phyloP scores from a whole-genome alignment of 176 grass and related monocot genomes.

The Phoenix dactylifera region DNA sequence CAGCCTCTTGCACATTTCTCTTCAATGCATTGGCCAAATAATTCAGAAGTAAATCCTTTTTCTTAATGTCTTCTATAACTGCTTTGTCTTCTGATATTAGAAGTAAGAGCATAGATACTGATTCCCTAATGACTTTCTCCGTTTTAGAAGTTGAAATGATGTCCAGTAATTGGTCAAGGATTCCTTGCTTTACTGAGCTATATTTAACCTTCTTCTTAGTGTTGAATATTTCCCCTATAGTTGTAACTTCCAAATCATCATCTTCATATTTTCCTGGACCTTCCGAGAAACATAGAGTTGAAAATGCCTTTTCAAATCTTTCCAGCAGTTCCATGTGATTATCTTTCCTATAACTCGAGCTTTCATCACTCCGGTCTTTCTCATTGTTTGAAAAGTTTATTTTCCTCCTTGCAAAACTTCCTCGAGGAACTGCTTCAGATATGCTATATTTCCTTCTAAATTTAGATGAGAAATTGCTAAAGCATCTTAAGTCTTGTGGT shows the following conservation, averaged over 20 bases:
- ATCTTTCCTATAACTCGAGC: conserved; percentile 49
- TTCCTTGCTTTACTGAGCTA: conserved; percentile 51
- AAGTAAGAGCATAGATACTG: conserved; percentile 64
- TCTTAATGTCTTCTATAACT: conserved; percentile 85
- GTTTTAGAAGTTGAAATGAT: conserved; percentile 75
- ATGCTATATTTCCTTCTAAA: conserved; percentile 48
- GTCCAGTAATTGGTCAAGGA: conserved; percentile 73
- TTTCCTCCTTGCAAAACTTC: conserved; percentile 68
- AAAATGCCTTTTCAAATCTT: conserved; percentile 76
- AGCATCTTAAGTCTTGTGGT: conserved; percentile 62
- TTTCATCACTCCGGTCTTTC: conserved; percentile 58
- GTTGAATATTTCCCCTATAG: conserved; percentile 71
- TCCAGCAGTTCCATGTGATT: conserved; percentile 58
- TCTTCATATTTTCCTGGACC: conserved; percentile 40
- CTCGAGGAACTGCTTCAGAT: conserved; percentile 44
- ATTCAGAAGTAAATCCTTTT: conserved; percentile 61
- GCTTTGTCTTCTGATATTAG: conserved; percentile 94
- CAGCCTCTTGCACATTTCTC: conserved; percentile 82
- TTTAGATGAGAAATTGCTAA: conserved; percentile 80
- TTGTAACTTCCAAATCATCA: conserved; percentile 64
- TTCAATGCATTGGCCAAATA: conserved; percentile 78
- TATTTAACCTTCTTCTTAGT: conserved; percentile 46
- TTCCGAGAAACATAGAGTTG: conserved; percentile 50
- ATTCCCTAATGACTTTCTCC: conserved; percentile 69
- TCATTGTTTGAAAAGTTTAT: conserved; percentile 49